These are phyloP conservation scores for Penicillium ucsense DNA, from an alignment of 495 filamentous ascomycete species.

Conservation along the genomic window DNA sequence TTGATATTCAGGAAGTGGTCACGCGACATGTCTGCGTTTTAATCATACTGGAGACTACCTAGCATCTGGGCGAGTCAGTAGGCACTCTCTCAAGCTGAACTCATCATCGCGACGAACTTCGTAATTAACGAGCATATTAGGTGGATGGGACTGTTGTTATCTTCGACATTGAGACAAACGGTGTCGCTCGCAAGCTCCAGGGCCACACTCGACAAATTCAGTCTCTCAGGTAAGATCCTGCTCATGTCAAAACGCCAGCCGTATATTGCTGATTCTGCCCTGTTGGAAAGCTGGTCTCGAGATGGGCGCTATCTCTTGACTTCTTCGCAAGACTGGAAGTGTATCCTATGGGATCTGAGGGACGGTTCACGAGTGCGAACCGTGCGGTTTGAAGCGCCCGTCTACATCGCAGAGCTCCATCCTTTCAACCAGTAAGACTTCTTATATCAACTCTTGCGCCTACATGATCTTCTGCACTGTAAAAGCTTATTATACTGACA, in stretches of 20 bases:
- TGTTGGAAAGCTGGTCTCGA: conserved; percentile 67
- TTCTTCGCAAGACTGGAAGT: conserved; percentile 91
- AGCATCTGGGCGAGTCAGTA: conserved; percentile 72
- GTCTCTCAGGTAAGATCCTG: conserved; percentile 49
- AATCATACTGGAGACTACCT: conserved; percentile 89
- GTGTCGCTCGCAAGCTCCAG: conserved; percentile 82
- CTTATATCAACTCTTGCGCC: background rate
- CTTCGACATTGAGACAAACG: conserved; percentile 95
- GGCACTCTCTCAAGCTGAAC: background rate
- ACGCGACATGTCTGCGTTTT: conserved; percentile 71
- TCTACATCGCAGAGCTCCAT: conserved; percentile 92
- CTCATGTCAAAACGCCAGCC: background rate
- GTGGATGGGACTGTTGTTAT: conserved; percentile 88
- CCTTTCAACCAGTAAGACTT: conserved; percentile 73
- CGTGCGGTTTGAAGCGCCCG: conserved; percentile 79
- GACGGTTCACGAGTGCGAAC: conserved; percentile 59
- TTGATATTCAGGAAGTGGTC: conserved; percentile 42
- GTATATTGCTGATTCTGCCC: background rate
- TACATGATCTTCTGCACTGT: background rate
- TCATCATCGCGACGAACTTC: too few relatives aligned
- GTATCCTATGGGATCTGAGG: conserved; percentile 85
- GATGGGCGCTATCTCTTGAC: conserved; percentile 90
- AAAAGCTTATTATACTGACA: too few relatives aligned
- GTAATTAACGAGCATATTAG: conserved; percentile 17
- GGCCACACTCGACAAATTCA: conserved; percentile 89